Percentiles rank a stretch among this genome's conserved stretches.
phyloP scores from a whole-genome alignment of 441 rosid genomes.

The Cnidoscolus chayamansa region DNA sequence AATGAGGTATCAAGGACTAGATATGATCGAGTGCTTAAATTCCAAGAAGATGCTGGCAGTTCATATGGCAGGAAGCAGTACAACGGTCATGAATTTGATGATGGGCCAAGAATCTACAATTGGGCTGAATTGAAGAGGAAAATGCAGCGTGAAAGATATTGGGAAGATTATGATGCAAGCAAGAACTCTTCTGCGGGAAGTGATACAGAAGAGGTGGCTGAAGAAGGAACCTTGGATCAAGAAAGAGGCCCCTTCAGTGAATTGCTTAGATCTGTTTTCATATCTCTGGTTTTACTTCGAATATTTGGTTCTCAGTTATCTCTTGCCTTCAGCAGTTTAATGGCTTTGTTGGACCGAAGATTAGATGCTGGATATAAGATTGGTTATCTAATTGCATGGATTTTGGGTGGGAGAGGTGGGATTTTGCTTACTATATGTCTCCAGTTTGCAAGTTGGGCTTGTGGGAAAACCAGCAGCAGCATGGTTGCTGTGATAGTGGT shows the following conservation, averaged over 20 bases:
- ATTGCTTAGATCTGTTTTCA: constrained; percentile 37
- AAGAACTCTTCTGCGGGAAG: constrained; percentile 29
- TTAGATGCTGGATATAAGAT: constrained; percentile 75
- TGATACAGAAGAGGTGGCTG: constrained; percentile 35
- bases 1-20: constrained; percentile 43
- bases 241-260: constrained; percentile 52
- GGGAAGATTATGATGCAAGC: constrained; percentile 35
- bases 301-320: constrained; percentile 56
- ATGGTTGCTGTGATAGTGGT: constrained; percentile 51
- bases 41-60: constrained; percentile 37
- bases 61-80: constrained; percentile 33
- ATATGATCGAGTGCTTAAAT: constrained; percentile 54
- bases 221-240: constrained; percentile 32
- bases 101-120: constrained; percentile 40
- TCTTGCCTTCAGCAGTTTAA: constrained; percentile 53
- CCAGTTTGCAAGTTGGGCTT: constrained; percentile 75
- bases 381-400: constrained; percentile 71
- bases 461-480: constrained; percentile 86
- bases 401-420: constrained; percentile 79
- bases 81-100: constrained; percentile 43
- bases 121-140: constrained; percentile 60
- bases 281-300: constrained; percentile 51
- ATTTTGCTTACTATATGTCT: constrained; percentile 62
- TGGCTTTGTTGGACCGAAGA: constrained; percentile 60
- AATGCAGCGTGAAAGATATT: constrained; percentile 40